Evolutionary conservation across 805 yeast genomes (phyloP), one percentile per base, ranked within the genome.

Genomic region (Metschnikowia bowlesiae): DNA sequence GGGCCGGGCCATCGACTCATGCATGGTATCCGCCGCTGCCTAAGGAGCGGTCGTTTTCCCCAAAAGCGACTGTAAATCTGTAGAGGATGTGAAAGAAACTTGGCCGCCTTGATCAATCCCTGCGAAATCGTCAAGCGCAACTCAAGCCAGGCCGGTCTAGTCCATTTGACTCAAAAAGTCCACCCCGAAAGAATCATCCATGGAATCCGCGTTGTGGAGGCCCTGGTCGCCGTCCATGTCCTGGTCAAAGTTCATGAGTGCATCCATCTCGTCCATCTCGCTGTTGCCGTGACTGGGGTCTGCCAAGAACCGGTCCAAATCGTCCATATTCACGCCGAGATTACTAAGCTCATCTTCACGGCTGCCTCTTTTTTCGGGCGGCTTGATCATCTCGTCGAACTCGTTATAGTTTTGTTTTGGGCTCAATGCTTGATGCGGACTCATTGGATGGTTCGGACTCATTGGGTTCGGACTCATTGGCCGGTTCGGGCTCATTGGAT

Each of bases 111-210:
- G 18, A 16, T 16, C 18, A 16, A 16, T 16, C 2, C 18, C 22
- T 22, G 22, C 22, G 1, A 22, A 22, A 22, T 22, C 22, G 22
- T 22, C 22, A 22, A 22, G 22, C 5, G 22, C 22, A 22, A 22
- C 5, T 22, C 22, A 22, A 22, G 22, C 22, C 22, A 22, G 22
- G 22, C 22, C 22, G 22, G 4, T 14, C 33, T 48, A 63, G 32
- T 64, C 69, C 65, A 68, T 63, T 37, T 64, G 69, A 43, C 65
- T 63, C 48, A 70, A 52, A 46, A 70, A 70, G 44, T 69, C 73
- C 35, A 66, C 71, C 40, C 63, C 70, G 45, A 69, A 69, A 6
- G 60, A 63, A 16, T 67, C 73, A 46, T 65, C 69, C 50, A 68
- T 67, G 6, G 40, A 16, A 13, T 49, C 40, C 16, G 45, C 48